These are phyloP conservation scores for Suhomyces sp. DNA, from an alignment of 805 yeast species.

Conservation along the genomic window DNA sequence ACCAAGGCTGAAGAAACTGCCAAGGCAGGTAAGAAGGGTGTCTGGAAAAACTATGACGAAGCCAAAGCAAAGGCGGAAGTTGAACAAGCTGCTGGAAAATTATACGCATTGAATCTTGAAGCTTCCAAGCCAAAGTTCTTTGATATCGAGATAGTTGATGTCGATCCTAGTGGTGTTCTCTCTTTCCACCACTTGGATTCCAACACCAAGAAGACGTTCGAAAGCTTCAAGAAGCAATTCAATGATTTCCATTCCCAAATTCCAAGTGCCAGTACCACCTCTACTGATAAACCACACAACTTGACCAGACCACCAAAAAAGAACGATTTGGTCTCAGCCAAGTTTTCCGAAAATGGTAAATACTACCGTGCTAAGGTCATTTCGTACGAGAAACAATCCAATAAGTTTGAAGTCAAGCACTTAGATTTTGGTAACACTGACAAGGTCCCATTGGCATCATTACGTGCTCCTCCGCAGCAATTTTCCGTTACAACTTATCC, in stretches of 20 bases:
- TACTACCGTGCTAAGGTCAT: slow-evolving; percentile 59
- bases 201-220: slow-evolving; percentile 35
- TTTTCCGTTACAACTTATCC: slow-evolving; percentile 41
- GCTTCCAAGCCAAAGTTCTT: slow-evolving; percentile 43
- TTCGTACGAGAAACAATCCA: slow-evolving; percentile 43
- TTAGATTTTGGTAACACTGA: slow-evolving; percentile 62
- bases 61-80: slow-evolving; percentile 34
- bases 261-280: slow-evolving; percentile 35
- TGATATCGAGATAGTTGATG: slow-evolving; percentile 55
- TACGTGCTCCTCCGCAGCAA: slow-evolving; percentile 54
- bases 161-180: slow-evolving; percentile 42
- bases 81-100: slow-evolving; percentile 17
- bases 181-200: slow-evolving; percentile 46
- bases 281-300: slow-evolving; percentile 40
- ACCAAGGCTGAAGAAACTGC: slow-evolving; percentile 65
- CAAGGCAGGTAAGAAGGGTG: slow-evolving; percentile 50
- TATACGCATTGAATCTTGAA: slow-evolving; percentile 21
- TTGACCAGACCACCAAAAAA: slow-evolving; percentile 47
- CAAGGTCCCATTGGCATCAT: slow-evolving; percentile 40
- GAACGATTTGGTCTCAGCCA: slow-evolving; percentile 58
- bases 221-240: slow-evolving; percentile 47
- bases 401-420: slow-evolving; percentile 51
- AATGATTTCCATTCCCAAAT: slow-evolving; percentile 42
- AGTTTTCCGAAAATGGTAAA: slow-evolving; percentile 50
- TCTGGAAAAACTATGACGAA: slow-evolving; percentile 65